Base-by-base conservation (phyloP, 352 stramenopile genomes). In the Aphanomyces euteiches region DNA sequence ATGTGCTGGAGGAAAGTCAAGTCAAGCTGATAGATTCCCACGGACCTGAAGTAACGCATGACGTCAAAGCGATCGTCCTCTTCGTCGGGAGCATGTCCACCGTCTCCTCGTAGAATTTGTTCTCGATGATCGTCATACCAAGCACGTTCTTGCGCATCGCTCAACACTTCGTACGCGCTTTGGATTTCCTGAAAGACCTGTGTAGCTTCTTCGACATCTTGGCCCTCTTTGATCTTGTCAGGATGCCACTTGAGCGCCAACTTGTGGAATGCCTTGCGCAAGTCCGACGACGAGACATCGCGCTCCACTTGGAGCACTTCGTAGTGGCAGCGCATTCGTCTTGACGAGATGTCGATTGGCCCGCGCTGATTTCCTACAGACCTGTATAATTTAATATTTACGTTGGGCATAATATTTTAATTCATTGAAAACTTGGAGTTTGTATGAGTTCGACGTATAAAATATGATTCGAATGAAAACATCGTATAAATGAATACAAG, bases 121-220 rank as follows among this genome's bases (percentile, higher is more conserved):
- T 95, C 87, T 53, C 87, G 83, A 66, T 95, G 87, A 37, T 95
- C 84, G 73, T 95, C 87, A 77, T 95, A 95, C 87, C 87, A 95
- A 77, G 93, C 90, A 75, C 85, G 85, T 73, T 93, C 84, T 63
- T 92, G 85, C 53, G 83, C 75, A 73, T 95, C 85, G 57, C 83
- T 93, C 39, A 95, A 81, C 72, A 95, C 85, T 71, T 92, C 85
- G 74, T 95, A 95, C 13, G 87, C 85, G 72, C 77, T 90, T 76
- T 95, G 87, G 67, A 95, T 89, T 72, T 88, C 83, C 73, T 95
- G 85, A 77, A 95, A 95, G 53, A 81, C 77, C 70, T 84, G 65
- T 21, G 87, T 95, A 12, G 87, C 84, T 63, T 93, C 87, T 13
- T 92, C 87, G 56, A 73, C 75, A 39, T 84, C 85, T 59, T 92